phyloP scores from a whole-genome alignment of 768 basidiomycete species.

The Suillus weaverae region DNA sequence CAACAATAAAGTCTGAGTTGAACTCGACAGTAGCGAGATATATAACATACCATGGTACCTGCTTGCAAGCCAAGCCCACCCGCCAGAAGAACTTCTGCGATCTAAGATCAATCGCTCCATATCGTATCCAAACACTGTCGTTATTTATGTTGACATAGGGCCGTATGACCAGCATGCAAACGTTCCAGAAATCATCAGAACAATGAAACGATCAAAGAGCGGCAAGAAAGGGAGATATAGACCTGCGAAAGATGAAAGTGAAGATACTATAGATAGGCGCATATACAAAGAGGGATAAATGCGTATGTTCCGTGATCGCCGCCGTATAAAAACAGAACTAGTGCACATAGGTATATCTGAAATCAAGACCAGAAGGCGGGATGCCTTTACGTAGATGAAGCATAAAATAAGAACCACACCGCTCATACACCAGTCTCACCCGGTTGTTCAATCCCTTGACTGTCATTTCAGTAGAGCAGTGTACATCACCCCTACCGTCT shows the following conservation, averaged over 20 bases:
- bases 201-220: constrained; percentile 12
- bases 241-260: constrained; percentile 12
- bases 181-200: neutral
- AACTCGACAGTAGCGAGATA: neutral
- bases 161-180: constrained; percentile 17
- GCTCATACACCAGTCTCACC: neutral
- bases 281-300: constrained; percentile 13
- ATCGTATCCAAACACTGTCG: neutral
- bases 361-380: constrained; percentile 14
- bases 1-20: neutral
- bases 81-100: neutral
- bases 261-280: constrained; percentile 10
- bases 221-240: constrained; percentile 2
- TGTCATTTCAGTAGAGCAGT: neutral
- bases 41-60: neutral
- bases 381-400: constrained; percentile 19
- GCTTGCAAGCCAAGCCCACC: neutral
- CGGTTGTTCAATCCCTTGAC: neutral
- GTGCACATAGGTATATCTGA: constrained; percentile 18
- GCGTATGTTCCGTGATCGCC: constrained; percentile 15
- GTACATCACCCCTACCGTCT: constrained; percentile 19
- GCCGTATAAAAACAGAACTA: constrained; percentile 15
- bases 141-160: constrained; percentile 2
- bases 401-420: constrained; percentile 15
- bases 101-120: neutral